These are phyloP conservation scores for Sporothrix humicola DNA, from an alignment of 2,329 filamentous ascomycete species.

Conservation along the genomic window DNA sequence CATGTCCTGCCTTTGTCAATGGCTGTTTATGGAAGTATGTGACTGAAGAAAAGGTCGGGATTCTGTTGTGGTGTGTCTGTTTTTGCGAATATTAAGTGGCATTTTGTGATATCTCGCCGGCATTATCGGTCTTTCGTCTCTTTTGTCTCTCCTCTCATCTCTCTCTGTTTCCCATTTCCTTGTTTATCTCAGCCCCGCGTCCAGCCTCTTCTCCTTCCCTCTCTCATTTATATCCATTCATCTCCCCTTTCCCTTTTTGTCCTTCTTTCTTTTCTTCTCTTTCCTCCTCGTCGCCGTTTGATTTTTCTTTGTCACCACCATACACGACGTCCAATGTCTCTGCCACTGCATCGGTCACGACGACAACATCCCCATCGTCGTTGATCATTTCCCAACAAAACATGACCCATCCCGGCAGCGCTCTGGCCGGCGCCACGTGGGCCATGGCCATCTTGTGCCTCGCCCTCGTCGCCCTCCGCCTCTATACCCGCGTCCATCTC, in stretches of 20 bases:
- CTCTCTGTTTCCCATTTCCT: background rate
- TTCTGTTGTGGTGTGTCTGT: background rate
- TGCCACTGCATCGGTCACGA: background rate
- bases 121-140: background rate
- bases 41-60: background rate
- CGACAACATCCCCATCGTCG: background rate
- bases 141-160: background rate
- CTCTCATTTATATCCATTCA: background rate
- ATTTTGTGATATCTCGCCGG: no score
- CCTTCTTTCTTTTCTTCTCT: background rate
- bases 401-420: conserved; percentile 40
- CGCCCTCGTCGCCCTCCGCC: conserved; percentile 45
- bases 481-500: conserved; percentile 48
- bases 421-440: conserved; percentile 47
- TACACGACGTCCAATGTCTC: conserved; percentile 7
- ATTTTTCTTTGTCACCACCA: background rate
- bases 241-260: background rate
- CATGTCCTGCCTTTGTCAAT: background rate
- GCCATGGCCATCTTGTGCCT: conserved; percentile 45
- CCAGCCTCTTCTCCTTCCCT: background rate
- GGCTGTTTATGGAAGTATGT: background rate
- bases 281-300: background rate
- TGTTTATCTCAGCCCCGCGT: background rate
- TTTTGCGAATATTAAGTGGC: no score
- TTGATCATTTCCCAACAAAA: no score